Conservation (phyloP, 108 stramenopile genomes). For the Nitzschia sp. region DNA sequence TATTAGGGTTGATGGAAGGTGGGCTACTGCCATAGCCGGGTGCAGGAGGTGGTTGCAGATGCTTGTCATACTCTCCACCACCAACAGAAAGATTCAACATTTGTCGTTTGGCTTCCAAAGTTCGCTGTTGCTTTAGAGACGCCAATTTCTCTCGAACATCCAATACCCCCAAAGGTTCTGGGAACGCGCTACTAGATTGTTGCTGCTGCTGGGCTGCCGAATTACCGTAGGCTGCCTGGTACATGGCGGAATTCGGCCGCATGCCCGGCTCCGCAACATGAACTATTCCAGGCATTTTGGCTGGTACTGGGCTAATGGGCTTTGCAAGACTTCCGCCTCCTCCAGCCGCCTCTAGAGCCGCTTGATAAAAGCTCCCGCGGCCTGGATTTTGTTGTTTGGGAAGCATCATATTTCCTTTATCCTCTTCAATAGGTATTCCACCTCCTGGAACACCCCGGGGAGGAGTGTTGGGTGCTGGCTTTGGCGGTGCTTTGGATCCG, state of each 20-base stretch:
- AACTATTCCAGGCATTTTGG: constrained; percentile 20
- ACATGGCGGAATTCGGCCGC: constrained; percentile 28
- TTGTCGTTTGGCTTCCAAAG: not conserved
- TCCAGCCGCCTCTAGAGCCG: constrained; percentile 12
- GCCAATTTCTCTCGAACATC: not conserved
- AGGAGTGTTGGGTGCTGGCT: too few species aligned
- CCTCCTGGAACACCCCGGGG: too few species aligned
- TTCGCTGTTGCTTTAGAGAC: not conserved
- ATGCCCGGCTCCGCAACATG: constrained; percentile 26
- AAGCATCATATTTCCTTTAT: too few species aligned
- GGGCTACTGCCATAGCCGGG: not conserved
- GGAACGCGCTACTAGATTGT: not conserved
- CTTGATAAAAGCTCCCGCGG: constrained; percentile 11
- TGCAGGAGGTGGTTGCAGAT: too few species aligned
- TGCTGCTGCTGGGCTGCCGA: not conserved
- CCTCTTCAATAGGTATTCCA: too few species aligned
- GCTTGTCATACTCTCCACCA: not conserved
- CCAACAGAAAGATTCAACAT: not conserved
- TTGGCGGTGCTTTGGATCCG: not conserved
- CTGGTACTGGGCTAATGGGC: not conserved
- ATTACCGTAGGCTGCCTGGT: constrained; percentile 19
- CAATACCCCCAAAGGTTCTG: not conserved
- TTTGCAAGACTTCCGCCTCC: not conserved
- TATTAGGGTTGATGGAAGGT: too few species aligned
- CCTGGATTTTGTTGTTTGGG: not conserved